Conservation (phyloP, 306 rosid species). For the Cicer pinnatifidum region DNA sequence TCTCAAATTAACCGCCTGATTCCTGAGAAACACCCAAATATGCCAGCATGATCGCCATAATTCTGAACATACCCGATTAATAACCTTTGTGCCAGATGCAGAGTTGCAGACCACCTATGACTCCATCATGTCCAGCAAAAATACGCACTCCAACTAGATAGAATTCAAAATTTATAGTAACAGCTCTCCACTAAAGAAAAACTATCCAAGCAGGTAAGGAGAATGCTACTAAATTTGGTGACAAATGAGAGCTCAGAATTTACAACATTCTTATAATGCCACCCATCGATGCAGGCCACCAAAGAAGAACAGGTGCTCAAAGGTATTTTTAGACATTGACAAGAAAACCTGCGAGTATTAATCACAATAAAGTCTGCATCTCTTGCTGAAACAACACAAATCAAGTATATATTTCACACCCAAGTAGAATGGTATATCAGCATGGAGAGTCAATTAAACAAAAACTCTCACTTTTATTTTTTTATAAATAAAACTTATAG, state of each 20-base stretch:
- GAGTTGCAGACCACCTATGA: slow-evolving; percentile 51
- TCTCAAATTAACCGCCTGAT: slow-evolving; percentile 49
- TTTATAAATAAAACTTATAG: neutral
- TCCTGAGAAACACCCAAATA: slow-evolving; percentile 46
- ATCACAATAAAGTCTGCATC: slow-evolving; percentile 25
- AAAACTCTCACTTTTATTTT: neutral
- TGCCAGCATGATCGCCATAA: slow-evolving; percentile 44
- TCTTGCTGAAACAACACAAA: slow-evolving; percentile 33
- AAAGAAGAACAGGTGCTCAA: slow-evolving; percentile 58
- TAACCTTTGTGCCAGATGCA: slow-evolving; percentile 53
- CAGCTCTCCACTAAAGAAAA: slow-evolving; percentile 49
- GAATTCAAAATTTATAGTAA: slow-evolving; percentile 61
- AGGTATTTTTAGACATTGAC: slow-evolving; percentile 51
- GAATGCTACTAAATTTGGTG: slow-evolving; percentile 53
- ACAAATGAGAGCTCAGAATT: slow-evolving; percentile 53
- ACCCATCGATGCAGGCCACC: slow-evolving; percentile 55
- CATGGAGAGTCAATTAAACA: neutral
- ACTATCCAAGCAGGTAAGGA: slow-evolving; percentile 57
- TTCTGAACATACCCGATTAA: slow-evolving; percentile 50
- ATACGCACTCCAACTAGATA: slow-evolving; percentile 56
- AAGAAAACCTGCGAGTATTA: slow-evolving; percentile 58
- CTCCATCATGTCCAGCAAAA: slow-evolving; percentile 49
- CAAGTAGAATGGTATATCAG: slow-evolving; percentile 19
- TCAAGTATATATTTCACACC: slow-evolving; percentile 26
- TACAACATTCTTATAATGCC: slow-evolving; percentile 50